These are phyloP conservation scores for Teratosphaeriaceae sp. DNA, from an alignment of 2,329 filamentous ascomycete genomes.

Conservation along the genomic window DNA sequence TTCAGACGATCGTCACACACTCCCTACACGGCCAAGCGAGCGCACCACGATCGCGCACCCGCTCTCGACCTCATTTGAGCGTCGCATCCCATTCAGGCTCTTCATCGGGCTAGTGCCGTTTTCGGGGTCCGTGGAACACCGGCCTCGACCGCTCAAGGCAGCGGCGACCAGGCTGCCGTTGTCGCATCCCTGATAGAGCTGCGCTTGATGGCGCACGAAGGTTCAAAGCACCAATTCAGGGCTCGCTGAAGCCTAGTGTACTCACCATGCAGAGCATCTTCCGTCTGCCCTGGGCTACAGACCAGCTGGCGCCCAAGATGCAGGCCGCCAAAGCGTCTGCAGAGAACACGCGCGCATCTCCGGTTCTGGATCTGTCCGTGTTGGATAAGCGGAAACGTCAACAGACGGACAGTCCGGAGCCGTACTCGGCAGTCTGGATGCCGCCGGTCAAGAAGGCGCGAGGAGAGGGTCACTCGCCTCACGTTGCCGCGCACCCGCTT, in stretches of 20 bases:
- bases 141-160: neutral
- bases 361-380: conserved; percentile 41
- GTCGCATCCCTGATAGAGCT: conserved; percentile 17
- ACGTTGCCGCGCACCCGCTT: neutral
- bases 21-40: conserved; percentile 2
- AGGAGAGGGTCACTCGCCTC: neutral
- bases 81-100: conserved; percentile 19
- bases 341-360: conserved; percentile 37
- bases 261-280: conserved; percentile 46
- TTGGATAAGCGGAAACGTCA: conserved; percentile 54
- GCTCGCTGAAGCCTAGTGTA: conserved; percentile 14
- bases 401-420: conserved; percentile 44
- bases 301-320: conserved; percentile 31
- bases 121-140: neutral
- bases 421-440: conserved; percentile 12
- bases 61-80: neutral
- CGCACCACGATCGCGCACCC: neutral
- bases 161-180: conserved; percentile 3
- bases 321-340: conserved; percentile 35
- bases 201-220: conserved; percentile 21
- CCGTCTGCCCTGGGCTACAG: conserved; percentile 43
- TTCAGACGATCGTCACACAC: conserved; percentile 5
- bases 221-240: conserved; percentile 12
- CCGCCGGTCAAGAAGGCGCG: conserved; percentile 7
- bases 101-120: neutral